Conservation (phyloP, 768 basidiomycete genomes). For the Pleurotus sapidus region DNA sequence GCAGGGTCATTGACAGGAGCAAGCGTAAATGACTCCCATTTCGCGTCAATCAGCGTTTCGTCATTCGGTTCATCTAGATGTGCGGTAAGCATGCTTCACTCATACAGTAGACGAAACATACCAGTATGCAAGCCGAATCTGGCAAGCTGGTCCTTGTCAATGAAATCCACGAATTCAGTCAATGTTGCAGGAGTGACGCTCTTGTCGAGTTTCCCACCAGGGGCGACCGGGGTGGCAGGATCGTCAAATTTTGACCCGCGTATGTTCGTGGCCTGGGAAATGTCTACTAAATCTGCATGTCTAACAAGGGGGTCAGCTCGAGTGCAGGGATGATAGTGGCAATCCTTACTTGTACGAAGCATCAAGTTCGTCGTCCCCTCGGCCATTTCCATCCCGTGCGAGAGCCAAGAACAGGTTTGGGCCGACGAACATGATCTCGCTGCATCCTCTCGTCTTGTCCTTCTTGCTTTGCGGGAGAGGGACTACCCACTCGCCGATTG, state of each 20-base stretch:
- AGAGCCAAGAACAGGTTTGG: constrained; percentile 55
- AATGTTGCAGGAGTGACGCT: constrained; percentile 52
- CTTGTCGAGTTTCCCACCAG: constrained; percentile 41
- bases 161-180: constrained; percentile 51
- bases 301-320: constrained; percentile 24
- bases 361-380: constrained; percentile 43
- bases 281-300: constrained; percentile 58
- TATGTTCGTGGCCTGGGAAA: constrained; percentile 59
- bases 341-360: constrained; percentile 49
- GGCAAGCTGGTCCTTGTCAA: constrained; percentile 51
- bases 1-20: constrained; percentile 47
- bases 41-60: constrained; percentile 53
- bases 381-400: constrained; percentile 58
- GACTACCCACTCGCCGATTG: constrained; percentile 60
- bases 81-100: background rate
- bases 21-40: constrained; percentile 67
- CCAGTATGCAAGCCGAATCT: constrained; percentile 67
- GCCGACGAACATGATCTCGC: constrained; percentile 57
- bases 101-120: constrained; percentile 15
- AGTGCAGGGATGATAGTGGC: background rate
- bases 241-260: constrained; percentile 52
- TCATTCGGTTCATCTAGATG: constrained; percentile 44
- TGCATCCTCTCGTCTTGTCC: constrained; percentile 47
- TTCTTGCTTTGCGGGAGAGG: constrained; percentile 51
- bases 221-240: constrained; percentile 48